Evolutionary conservation across 1,139 yeast species (phyloP), one percentile per base, ranked within the genome.

Genomic region (Kodamaea sp.): DNA sequence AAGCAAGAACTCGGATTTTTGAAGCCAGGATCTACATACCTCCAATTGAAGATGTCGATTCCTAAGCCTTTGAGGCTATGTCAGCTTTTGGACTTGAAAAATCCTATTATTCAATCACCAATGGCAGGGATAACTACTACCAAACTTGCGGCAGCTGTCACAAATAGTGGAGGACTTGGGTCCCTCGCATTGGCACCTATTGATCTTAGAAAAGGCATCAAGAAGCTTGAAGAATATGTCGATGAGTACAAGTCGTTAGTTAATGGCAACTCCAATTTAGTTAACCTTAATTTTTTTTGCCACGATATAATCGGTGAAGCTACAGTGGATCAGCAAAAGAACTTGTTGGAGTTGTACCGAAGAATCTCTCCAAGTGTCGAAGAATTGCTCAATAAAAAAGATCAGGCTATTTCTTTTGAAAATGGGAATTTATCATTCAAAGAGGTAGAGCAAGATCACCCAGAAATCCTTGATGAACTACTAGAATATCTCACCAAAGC

Each of bases 121-220:
- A 75, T 75, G 80, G 78, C 79, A 1, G 79, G 79, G 1, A 61
- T 73, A 1, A 58, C 70, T 15, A 71, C 76, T 0, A 54, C 63
- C 2, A 53, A 55, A 21, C 47, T 74, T 37, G 75, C 77, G 0
- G 59, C 70, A 1, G 54, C 51, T 1, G 64, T 71, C 2, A 52
- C 65, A 1, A 50, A 51, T 4, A 37, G 42, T 13, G 80, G 80
- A 0, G 78, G 68, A 1, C 35, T 75, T 14, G 80, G 78, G 0
- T 66, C 78, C 1, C 37, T 75, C 2, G 70, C 78, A 1, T 47
- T 73, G 24, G 73, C 73, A 1, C 48, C 58, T 25, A 42, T 59
- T 34, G 58, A 59, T 41, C 52, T 66, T 12, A 39, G 44, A 10
- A 43, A 37, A 12, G 49, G 43, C 7, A 26, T 41, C 12, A 40